A percentile compares a stretch with the other conserved stretches of the same genome.
Conservation (phyloP, 2,329 filamentous ascomycete species). For the Botrytis paeoniae region DNA sequence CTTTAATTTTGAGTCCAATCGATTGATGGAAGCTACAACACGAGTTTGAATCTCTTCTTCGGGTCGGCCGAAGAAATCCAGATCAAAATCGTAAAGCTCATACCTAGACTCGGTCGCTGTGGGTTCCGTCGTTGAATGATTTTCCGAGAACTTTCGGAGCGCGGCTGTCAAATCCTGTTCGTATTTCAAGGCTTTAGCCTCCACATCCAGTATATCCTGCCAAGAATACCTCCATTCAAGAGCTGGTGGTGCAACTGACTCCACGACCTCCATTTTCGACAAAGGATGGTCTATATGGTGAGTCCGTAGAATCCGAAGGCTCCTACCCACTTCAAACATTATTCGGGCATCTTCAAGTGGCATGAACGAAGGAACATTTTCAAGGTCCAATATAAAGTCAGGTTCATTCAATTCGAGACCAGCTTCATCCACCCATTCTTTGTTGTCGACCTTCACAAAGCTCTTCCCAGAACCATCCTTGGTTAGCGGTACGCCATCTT, state of each 20-base stretch:
- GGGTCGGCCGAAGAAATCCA: constrained; percentile 49
- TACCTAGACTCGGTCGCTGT: neutral
- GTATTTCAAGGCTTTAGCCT: constrained; percentile 55
- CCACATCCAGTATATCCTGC: constrained; percentile 63
- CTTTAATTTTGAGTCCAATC: constrained; percentile 42
- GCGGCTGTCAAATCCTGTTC: constrained; percentile 44
- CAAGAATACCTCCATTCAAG: constrained; percentile 71
- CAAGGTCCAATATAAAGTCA: constrained; percentile 61
- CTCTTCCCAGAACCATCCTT: constrained; percentile 49
- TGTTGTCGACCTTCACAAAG: constrained; percentile 59
- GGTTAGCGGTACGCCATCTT: constrained; percentile 53
- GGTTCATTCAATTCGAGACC: constrained; percentile 55
- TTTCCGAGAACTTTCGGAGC: constrained; percentile 28
- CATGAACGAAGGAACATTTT: constrained; percentile 70
- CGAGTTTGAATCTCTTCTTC: constrained; percentile 47
- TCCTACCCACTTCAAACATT: constrained; percentile 79
- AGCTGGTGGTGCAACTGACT: constrained; percentile 50
- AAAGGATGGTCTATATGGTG: constrained; percentile 72
- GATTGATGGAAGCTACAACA: constrained; percentile 50
- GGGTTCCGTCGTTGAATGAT: neutral
- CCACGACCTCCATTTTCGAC: constrained; percentile 49
- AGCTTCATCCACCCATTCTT: constrained; percentile 55
- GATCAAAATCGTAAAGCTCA: constrained; percentile 16
- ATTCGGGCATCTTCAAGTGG: constrained; percentile 63
- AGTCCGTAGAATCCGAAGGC: constrained; percentile 66